Base-by-base conservation (phyloP, 2,329 filamentous ascomycete species). In the Thelonectria rubi region DNA sequence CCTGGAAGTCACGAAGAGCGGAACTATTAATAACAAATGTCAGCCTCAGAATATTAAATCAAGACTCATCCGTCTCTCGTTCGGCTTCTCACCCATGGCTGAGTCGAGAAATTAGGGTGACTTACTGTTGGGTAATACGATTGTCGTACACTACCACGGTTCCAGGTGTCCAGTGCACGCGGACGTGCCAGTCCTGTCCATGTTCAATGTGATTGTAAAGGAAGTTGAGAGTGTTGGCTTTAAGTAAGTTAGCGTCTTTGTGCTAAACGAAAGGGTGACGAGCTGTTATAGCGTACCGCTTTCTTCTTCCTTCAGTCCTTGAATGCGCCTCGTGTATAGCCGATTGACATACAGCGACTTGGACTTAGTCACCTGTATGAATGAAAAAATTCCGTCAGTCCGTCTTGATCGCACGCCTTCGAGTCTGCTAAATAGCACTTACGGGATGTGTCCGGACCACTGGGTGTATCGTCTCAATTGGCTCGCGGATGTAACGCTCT, bases 271-370 rank as follows among this genome's bases (percentile, higher is more conserved):
- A 34, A 7, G 30, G 17, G 15, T 26, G n/a, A n/a, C 21, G 5
- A 17, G 14, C 18, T 18, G 9, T 14, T 3, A 34, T 7, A 91
- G 76, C 66, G 78, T 79, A 62, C 91, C 88, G 9, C 84, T 87
- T 72, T 91, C 88, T 71, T 91, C 89, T 67, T 89, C 86, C 76
- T 91, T 89, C 73, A 84, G 87, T 3, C 88, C 88, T 1, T 89
- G 82, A 43, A 91, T 88, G 46, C 82, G 78, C 34, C 87, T 82
- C 7, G 87, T 89, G 77, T 89, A 84, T 81, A 57, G 59, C 8
- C 85, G 85, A 70, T 91, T 91, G 18, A 91, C 85, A 69, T 82
- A 91, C 2, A 91, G 77, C 0, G 88, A 87, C 73, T 91, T 55
- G 11, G 52, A 55, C 18, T 47, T 55, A 4, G 52, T 47, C 2